These are phyloP conservation scores for Hypomontagnella submonticulosa DNA, from an alignment of 495 filamentous ascomycete genomes.

Conservation along the genomic window DNA sequence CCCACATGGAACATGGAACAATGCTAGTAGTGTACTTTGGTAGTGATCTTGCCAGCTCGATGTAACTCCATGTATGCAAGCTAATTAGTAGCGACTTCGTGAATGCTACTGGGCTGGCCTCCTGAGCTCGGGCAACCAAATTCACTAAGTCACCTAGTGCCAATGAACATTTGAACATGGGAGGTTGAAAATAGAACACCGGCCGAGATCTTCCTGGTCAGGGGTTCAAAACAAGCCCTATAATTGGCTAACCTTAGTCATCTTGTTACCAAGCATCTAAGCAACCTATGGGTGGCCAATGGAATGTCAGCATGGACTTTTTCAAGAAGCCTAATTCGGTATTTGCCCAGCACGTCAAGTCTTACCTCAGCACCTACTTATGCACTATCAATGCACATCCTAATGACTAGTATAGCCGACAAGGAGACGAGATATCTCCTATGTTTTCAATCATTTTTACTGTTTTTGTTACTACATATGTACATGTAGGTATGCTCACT, in stretches of 20 bases:
- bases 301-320: conserved; percentile 3
- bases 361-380: conserved; percentile 45
- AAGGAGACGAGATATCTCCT: too few relatives aligned
- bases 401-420: conserved; percentile 20
- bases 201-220: conserved; percentile 21
- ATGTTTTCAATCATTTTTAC: too few relatives aligned
- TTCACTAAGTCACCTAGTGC: background rate
- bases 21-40: conserved; percentile 5
- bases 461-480: too few relatives aligned
- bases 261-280: conserved; percentile 42
- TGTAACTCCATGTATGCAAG: conserved; percentile 23
- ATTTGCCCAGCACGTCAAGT: background rate
- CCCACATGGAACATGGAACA: conserved; percentile 4
- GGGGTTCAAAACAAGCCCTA: conserved; percentile 27
- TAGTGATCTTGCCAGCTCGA: conserved; percentile 14
- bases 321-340: conserved; percentile 35
- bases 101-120: conserved; percentile 10
- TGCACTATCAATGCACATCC: conserved; percentile 36
- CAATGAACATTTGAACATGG: background rate
- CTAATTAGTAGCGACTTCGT: conserved; percentile 27
- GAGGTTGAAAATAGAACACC: conserved; percentile 43
- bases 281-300: conserved; percentile 20
- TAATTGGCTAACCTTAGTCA: conserved; percentile 43
- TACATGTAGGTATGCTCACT: too few relatives aligned
- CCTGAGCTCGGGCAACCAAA: background rate